A percentile compares a stretch with the other conserved stretches of the same genome.
Conservation (phyloP, 169 alveolate genomes). For the Amoebophrya sp. region DNA sequence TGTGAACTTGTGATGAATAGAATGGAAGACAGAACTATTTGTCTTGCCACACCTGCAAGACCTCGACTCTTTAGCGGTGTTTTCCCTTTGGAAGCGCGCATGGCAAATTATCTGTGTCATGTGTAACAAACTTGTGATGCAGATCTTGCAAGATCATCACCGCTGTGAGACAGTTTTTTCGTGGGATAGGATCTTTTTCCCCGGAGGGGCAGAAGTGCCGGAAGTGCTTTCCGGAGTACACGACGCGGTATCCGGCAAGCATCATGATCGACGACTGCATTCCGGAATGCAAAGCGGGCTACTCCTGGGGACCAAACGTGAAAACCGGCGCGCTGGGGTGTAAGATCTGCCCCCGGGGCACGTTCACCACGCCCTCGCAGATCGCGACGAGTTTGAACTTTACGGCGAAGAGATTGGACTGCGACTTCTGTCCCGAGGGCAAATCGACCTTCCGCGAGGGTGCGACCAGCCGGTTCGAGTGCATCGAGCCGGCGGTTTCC, state of each 20-base stretch:
- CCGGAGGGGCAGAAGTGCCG: neutral
- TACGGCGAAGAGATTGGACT: neutral
- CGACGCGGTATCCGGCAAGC: neutral
- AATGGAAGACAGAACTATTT: too few species aligned
- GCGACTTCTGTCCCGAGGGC: neutral
- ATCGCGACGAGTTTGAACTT: neutral
- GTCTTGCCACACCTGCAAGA: too few species aligned
- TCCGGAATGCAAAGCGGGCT: neutral
- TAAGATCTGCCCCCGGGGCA: neutral
- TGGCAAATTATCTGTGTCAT: too few species aligned
- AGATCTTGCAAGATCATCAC: too few species aligned
- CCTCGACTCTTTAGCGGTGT: too few species aligned
- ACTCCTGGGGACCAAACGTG: neutral
- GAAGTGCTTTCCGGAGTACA: neutral
- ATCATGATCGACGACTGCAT: neutral
- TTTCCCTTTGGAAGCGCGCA: too few species aligned
- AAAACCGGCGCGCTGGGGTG: neutral
- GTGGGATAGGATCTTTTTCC: too few species aligned
- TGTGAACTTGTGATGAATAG: too few species aligned
- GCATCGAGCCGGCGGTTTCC: neutral
- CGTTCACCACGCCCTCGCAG: neutral
- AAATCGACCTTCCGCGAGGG: neutral
- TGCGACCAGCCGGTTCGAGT: neutral
- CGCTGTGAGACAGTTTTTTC: too few species aligned
- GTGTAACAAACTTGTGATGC: too few species aligned